A percentile compares a stretch with the other conserved stretches of the same genome.
Evolutionary conservation across 2,329 filamentous ascomycete species (phyloP).

Genomic region (Aspergillus calidoustus): DNA sequence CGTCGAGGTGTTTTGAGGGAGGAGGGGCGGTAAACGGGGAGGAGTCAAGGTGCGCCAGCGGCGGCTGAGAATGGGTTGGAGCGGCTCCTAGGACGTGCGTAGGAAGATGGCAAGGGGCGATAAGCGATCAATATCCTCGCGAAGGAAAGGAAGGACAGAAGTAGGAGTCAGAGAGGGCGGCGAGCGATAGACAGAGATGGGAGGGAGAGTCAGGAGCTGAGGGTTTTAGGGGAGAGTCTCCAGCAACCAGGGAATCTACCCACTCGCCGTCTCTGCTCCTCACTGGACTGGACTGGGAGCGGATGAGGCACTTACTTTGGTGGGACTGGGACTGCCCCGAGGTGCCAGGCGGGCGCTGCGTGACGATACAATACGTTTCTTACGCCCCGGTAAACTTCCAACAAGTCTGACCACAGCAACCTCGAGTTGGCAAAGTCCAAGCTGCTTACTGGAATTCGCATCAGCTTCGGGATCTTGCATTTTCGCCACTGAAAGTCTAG

Average conservation of each 20-base stretch:
- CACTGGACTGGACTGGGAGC: conserved; percentile 6
- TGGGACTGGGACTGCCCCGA: conserved; percentile 6
- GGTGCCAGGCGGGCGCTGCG: neutral
- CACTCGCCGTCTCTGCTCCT: neutral
- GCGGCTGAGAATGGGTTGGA: conserved; percentile 16
- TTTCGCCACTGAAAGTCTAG: neutral
- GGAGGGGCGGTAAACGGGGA: conserved; percentile 19
- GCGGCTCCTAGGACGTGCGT: conserved; percentile 6
- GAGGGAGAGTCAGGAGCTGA: conserved; percentile 14
- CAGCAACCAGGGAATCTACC: neutral
- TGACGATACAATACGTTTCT: conserved; percentile 9
- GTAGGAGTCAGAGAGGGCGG: conserved; percentile 8
- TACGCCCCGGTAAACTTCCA: conserved; percentile 1
- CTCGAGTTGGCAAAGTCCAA: neutral
- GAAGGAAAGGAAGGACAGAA: conserved; percentile 7
- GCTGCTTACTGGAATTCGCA: neutral
- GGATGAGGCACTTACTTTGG: conserved; percentile 5
- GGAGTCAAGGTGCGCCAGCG: conserved; percentile 19
- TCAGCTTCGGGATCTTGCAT: neutral
- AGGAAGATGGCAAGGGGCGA: conserved; percentile 15
- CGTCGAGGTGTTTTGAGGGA: conserved; percentile 1
- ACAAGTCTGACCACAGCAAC: neutral
- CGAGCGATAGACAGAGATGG: conserved; percentile 1
- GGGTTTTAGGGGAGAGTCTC: conserved; percentile 16
- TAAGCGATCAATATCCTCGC: neutral